Evolutionary conservation across 2,329 filamentous ascomycete species (phyloP), one percentile per base, ranked within the genome.

Genomic region (Fusarium paranaense): DNA sequence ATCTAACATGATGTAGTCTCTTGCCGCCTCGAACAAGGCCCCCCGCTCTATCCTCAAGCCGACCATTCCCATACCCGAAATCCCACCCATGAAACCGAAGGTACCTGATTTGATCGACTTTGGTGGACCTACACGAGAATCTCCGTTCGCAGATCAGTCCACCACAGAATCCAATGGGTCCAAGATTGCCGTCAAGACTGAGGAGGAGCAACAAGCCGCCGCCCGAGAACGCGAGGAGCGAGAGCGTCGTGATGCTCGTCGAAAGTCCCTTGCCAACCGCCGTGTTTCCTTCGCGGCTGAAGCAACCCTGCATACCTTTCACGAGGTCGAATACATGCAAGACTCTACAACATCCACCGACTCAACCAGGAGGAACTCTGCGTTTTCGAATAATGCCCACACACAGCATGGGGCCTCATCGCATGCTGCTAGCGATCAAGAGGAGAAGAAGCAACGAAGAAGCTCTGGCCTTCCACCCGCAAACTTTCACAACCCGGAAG

Each of bases 281-380:
- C 91, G 97, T 80, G 97, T 99, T 37, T 98, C 96, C 0, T 99
- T 99, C 83, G 97, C 97, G 6, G 97, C 97, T 1, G 97, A 99
- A 84, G 97, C 97, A 14, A 99, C 97, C 5, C 88, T 99, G 38
- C 97, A 99, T 81, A 99, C 97, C 0, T 98, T 97, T 88, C 95
- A 98, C 80, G 95, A 97, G 65, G 90, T 98, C 52, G 96, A 98
- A 79, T 93, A 95, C 72, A 89, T 91, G 80, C 95, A 95, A 79
- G 95, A 98, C 80, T 94, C 94, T 22, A 97, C 95, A 1, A 93
- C 92, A 9, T 93, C 93, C 0, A 93, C 92, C 1, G 94, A 96
- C 73, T 91, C 92, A 13, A 94, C 93, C 14, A 87, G 94, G 76
- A 89, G 94, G 71, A 90, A 92, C 62, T 97, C 95, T 47, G 50